phyloP scores from a whole-genome alignment of 2,329 filamentous ascomycete genomes.

The Epichloe hybrida region DNA sequence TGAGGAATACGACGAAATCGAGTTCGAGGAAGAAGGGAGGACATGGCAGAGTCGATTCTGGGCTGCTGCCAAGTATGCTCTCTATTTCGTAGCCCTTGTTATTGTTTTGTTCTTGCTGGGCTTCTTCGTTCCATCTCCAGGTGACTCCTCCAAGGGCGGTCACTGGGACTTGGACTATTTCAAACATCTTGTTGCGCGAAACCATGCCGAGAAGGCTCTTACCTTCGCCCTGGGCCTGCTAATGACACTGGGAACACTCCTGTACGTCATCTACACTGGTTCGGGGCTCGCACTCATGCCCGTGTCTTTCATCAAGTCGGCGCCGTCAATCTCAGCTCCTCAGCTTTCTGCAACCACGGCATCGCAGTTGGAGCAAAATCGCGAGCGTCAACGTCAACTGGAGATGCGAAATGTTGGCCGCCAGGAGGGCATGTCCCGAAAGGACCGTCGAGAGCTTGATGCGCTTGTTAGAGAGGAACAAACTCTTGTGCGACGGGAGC shows the following conservation, averaged over 20 bases:
- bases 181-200: conserved; percentile 61
- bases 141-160: conserved; percentile 41
- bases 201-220: conserved; percentile 82
- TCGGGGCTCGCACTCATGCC: conserved; percentile 80
- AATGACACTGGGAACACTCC: conserved; percentile 69
- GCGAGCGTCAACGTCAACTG: conserved; percentile 82
- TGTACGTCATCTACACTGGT: conserved; percentile 83
- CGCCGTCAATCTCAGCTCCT: conserved; percentile 72
- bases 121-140: conserved; percentile 81
- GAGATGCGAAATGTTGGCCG: conserved; percentile 73
- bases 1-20: conserved; percentile 91
- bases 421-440: conserved; percentile 59
- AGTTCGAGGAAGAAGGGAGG: conserved; percentile 68
- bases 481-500: conserved; percentile 77
- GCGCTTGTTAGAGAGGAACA: conserved; percentile 79
- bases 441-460: conserved; percentile 82
- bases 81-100: conserved; percentile 68
- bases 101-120: conserved; percentile 79
- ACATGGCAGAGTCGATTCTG: conserved; percentile 58
- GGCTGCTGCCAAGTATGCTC: conserved; percentile 82
- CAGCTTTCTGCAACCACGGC: conserved; percentile 64
- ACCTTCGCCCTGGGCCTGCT: conserved; percentile 84
- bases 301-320: conserved; percentile 81
- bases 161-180: conserved; percentile 84
- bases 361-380: conserved; percentile 71